Evolutionary conservation across 2,329 filamentous ascomycete genomes (phyloP).

Genomic region (Neofusicoccum umdonicola): DNA sequence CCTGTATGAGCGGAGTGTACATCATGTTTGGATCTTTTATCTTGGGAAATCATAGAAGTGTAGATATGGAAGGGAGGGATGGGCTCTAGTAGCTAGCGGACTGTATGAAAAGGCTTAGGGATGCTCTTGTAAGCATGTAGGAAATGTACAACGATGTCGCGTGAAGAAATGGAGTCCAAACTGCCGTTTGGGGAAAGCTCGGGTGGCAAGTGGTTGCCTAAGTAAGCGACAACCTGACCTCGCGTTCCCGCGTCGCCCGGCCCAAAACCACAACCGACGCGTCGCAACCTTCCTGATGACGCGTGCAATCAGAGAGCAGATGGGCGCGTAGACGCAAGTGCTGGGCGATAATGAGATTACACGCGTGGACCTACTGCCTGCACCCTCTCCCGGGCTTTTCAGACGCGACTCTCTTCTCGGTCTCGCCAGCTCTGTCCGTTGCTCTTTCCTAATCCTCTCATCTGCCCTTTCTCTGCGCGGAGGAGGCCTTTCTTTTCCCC

Average conservation of each 20-base stretch:
- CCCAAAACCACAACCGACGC: not conserved
- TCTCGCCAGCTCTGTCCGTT: not conserved
- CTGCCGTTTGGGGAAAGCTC: slow-evolving; percentile 10
- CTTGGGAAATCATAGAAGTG: not conserved
- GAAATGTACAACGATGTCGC: not conserved
- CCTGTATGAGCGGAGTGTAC: not conserved
- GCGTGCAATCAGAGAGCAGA: not conserved
- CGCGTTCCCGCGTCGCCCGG: not conserved
- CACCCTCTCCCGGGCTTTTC: not conserved
- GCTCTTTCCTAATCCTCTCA: not conserved
- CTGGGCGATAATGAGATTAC: not conserved
- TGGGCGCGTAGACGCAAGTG: not conserved
- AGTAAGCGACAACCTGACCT: not conserved
- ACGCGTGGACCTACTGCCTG: not conserved
- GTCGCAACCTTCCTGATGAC: not conserved
- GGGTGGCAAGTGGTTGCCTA: slow-evolving; percentile 2
- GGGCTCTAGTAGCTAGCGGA: not conserved
- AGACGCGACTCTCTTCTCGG: not conserved
- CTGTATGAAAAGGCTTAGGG: not conserved
- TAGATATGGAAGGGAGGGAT: not conserved
- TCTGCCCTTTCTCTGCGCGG: not conserved
- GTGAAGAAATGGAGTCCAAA: not conserved
- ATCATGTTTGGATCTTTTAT: not conserved
- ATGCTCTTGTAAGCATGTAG: not conserved
- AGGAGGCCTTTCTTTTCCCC: no score